Base-by-base conservation (phyloP, 179 eudicot species). In the Heliamphora pulchella region DNA sequence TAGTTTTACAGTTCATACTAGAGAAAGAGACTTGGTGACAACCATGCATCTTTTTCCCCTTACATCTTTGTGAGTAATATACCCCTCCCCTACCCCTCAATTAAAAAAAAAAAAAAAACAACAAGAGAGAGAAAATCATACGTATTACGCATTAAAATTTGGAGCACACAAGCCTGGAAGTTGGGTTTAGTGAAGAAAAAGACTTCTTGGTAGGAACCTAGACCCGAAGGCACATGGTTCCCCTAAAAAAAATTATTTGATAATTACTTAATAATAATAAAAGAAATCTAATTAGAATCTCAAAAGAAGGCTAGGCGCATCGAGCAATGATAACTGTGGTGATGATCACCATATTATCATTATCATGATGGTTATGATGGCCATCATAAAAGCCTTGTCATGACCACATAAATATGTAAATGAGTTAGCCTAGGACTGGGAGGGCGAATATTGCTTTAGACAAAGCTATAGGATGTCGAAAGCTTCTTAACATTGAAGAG, bases 371-470 rank as follows among this genome's bases (percentile, higher is more conserved):
- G 18, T 74, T 41, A 74, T 74, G 11, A 74, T 31, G 47, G 64
- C 2, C 63, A 14, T 73, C 46, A 53, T 73, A 61, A 53, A 8
- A 14, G 43, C 76, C 46, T 74, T 73, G 61, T 22, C 57, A 71
- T n/a, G 54, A 17, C 31, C 22, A 72, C 31, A 31, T 31, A 31
- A 31, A 31, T 31, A 31, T 31, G 31, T 72, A 5, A 53, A 20
- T 53, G 17, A 22, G 57, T 11, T 22, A 20, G 76, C 18, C 9
- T 73, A 41, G 47, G 50, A 41, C 9, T 20, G 4, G 53, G n/a
- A 8, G 50, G 65, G 20, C 39, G 77, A 74, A 54, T 55, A 44
- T 57, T 74, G 77, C 75, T 71, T 71, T 71, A 4, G 73, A 15
- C 20, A 61, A 46, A 44, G 53, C 46, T 1, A n/a, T 17, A 31